Conservation (phyloP, 495 filamentous ascomycete species). For the Filosporella fistucella region DNA sequence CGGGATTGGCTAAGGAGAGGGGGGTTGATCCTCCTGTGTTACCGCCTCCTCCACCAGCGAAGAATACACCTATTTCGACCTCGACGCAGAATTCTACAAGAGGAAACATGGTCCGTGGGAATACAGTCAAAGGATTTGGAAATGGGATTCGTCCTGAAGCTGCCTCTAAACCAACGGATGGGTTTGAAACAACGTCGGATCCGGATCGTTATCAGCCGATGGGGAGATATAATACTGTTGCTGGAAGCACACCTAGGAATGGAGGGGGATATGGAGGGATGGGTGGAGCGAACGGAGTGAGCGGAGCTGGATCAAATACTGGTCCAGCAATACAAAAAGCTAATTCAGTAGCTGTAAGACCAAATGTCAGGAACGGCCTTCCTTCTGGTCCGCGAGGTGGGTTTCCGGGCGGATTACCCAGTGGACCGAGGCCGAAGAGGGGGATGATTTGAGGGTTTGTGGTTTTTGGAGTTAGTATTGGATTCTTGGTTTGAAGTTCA, state of each 20-base stretch:
- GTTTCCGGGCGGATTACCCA: background rate
- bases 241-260: too few species aligned
- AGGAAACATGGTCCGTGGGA: background rate
- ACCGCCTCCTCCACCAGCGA: background rate
- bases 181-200: too few species aligned
- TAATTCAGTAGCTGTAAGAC: constrained; percentile 1
- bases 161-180: too few species aligned
- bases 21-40: background rate
- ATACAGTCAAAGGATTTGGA: background rate
- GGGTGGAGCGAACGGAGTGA: too few species aligned
- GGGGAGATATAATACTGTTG: background rate
- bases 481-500: too few species aligned
- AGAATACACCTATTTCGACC: too few species aligned
- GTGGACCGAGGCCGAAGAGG: constrained; percentile 1
- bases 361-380: background rate
- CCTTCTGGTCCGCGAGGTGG: background rate
- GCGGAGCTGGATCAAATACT: too few species aligned
- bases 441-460: too few species aligned
- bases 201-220: background rate
- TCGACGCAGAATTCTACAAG: background rate
- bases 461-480: too few species aligned
- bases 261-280: too few species aligned
- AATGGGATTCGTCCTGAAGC: too few species aligned
- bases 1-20: constrained; percentile 4
- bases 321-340: too few species aligned